phyloP scores from a whole-genome alignment of 1,284 basidiomycete genomes.

The Microbotryum saponariae region DNA sequence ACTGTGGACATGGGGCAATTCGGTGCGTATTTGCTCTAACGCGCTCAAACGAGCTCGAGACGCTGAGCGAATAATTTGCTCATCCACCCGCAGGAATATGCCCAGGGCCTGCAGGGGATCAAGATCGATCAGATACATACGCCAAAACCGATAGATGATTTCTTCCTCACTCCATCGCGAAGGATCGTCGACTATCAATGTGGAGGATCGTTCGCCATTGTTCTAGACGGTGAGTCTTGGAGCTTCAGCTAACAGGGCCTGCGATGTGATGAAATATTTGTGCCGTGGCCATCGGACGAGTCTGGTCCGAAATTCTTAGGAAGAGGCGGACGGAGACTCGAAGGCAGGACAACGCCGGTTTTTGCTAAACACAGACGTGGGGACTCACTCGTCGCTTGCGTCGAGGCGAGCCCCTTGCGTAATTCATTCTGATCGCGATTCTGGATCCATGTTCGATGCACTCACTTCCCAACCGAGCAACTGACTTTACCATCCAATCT shows the following conservation, averaged over 20 bases:
- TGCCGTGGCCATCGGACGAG: conserved; percentile 36
- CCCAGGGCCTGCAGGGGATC: conserved; percentile 30
- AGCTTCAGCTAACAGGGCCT: neutral
- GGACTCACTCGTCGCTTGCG: neutral
- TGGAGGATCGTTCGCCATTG: conserved; percentile 31
- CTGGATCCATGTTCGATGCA: no score
- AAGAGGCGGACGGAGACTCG: neutral
- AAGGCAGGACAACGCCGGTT: conserved; percentile 1
- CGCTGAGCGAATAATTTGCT: neutral
- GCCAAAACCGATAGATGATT: conserved; percentile 65
- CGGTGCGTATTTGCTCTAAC: conserved; percentile 12
- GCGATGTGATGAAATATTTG: conserved; percentile 18
- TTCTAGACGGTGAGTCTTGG: conserved; percentile 30
- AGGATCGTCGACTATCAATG: conserved; percentile 26
- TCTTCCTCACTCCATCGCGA: conserved; percentile 19
- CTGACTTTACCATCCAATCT: neutral
- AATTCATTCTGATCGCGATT: neutral
- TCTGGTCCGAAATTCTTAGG: no score
- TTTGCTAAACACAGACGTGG: neutral
- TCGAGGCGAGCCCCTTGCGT: neutral
- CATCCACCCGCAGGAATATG: conserved; percentile 26
- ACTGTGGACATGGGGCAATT: conserved; percentile 34
- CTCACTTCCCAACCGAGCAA: no score
- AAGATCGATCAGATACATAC: conserved; percentile 63
- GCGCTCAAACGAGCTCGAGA: neutral